Conservation (phyloP, 495 filamentous ascomycete genomes). For the Hypoxylon crocopeplum region DNA sequence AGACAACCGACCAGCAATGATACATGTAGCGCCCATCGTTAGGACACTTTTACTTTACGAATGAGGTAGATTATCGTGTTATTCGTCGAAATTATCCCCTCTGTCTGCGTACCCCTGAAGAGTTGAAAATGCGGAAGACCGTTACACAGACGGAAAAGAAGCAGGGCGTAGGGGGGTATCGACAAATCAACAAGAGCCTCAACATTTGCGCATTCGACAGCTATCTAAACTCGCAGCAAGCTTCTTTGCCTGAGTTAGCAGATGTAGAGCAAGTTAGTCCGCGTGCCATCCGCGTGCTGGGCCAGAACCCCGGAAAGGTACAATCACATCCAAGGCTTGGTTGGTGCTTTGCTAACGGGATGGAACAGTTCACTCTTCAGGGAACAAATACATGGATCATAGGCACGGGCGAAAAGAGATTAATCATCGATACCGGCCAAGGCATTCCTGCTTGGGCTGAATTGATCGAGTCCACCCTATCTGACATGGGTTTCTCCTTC, state of each 20-base stretch:
- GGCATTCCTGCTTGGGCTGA: slow-evolving; percentile 61
- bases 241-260: slow-evolving; percentile 42
- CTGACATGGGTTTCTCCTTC: slow-evolving; percentile 64
- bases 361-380: slow-evolving; percentile 54
- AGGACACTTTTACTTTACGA: too few species aligned
- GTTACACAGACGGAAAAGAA: too few species aligned
- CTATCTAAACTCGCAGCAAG: slow-evolving; percentile 47
- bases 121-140: too few species aligned
- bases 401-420: slow-evolving; percentile 63
- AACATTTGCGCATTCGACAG: slow-evolving; percentile 55
- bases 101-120: too few species aligned
- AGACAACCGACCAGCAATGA: too few species aligned
- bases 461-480: slow-evolving; percentile 61
- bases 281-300: slow-evolving; percentile 49
- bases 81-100: too few species aligned
- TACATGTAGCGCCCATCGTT: too few species aligned
- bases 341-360: too few species aligned
- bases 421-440: slow-evolving; percentile 76
- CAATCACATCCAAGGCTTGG: too few species aligned
- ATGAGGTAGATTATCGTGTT: too few species aligned
- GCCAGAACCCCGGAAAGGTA: slow-evolving; percentile 43
- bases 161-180: slow-evolving; percentile 46
- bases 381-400: slow-evolving; percentile 78
- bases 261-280: slow-evolving; percentile 51
- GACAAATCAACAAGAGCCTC: slow-evolving; percentile 55